Evolutionary conservation across 371 early-diverging fungal genomes (phyloP).

Genomic region (Parasitella parasitica): DNA sequence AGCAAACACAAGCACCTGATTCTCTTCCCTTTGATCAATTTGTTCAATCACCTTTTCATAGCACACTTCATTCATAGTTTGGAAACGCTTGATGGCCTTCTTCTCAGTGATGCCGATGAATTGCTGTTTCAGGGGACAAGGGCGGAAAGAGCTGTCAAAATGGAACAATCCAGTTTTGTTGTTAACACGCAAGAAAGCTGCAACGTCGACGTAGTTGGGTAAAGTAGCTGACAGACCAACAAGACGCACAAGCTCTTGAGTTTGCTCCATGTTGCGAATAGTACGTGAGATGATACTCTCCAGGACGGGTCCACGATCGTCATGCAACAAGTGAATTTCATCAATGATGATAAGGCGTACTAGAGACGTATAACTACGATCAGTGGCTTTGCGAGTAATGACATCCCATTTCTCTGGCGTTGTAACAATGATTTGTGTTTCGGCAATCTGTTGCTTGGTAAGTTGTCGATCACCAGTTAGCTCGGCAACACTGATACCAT

Average conservation of each 20-base stretch:
- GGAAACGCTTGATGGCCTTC: conserved; percentile 91
- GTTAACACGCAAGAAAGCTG: conserved; percentile 92
- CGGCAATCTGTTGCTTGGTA: conserved; percentile 91
- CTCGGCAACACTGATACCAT: conserved; percentile 92
- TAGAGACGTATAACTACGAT: conserved; percentile 87
- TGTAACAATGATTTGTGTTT: conserved; percentile 97
- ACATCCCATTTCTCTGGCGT: conserved; percentile 99
- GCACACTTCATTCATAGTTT: conserved; percentile 94
- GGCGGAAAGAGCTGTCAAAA: conserved; percentile 93
- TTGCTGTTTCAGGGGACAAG: conserved; percentile 94
- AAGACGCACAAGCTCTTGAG: conserved; percentile 90
- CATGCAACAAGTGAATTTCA: conserved; percentile 99
- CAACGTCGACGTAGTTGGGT: conserved; percentile 98
- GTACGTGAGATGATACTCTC: conserved; percentile 97
- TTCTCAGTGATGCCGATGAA: conserved; percentile 96
- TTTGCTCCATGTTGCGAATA: conserved; percentile 86
- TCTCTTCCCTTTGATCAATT: conserved; percentile 67
- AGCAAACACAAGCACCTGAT: conserved; percentile 97
- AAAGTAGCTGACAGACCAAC: conserved; percentile 99
- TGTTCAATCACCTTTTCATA: conserved; percentile 94
- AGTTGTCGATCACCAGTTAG: conserved; percentile 98
- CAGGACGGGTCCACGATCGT: conserved; percentile 98
- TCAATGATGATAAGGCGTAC: conserved; percentile 98
- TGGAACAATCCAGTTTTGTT: conserved; percentile 82
- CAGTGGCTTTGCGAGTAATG: conserved; percentile 95